Percentiles rank a stretch among this genome's conserved stretches.
These are phyloP conservation scores for Camptophora hylomeconis DNA, from an alignment of 2,329 filamentous ascomycete genomes.

Conservation along the genomic window DNA sequence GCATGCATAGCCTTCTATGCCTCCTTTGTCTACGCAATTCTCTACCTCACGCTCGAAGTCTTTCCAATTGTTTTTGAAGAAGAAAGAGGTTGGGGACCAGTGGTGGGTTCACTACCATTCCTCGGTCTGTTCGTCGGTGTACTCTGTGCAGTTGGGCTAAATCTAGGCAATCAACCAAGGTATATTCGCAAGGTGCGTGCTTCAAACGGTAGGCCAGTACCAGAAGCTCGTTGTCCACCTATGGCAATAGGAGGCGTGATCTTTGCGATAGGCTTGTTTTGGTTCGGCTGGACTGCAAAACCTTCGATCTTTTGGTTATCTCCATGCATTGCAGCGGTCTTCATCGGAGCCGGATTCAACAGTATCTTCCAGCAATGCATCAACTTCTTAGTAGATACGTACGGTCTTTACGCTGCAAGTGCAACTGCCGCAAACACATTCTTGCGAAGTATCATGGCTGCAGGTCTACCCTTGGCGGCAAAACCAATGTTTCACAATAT, in stretches of 20 bases:
- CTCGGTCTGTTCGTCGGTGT: constrained; percentile 34
- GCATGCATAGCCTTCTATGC: constrained; percentile 32
- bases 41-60: constrained; percentile 35
- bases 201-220: constrained; percentile 22
- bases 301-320: constrained; percentile 23
- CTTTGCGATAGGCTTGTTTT: constrained; percentile 32
- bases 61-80: constrained; percentile 36
- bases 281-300: constrained; percentile 30
- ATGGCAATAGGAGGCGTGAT: constrained; percentile 33
- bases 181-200: constrained; percentile 20
- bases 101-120: constrained; percentile 34
- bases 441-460: constrained; percentile 29
- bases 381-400: constrained; percentile 33
- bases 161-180: constrained; percentile 28
- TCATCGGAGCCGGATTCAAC: constrained; percentile 31
- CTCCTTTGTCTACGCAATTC: constrained; percentile 33
- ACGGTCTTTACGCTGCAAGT: constrained; percentile 28
- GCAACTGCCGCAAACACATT: constrained; percentile 32
- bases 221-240: constrained; percentile 31
- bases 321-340: constrained; percentile 22
- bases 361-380: constrained; percentile 25
- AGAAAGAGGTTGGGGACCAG: constrained; percentile 28
- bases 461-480: constrained; percentile 24
- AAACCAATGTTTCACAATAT: constrained; percentile 29
- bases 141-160: constrained; percentile 26